Base-by-base conservation (phyloP, 2,329 filamentous ascomycete genomes). In the Diaporthe capsici region DNA sequence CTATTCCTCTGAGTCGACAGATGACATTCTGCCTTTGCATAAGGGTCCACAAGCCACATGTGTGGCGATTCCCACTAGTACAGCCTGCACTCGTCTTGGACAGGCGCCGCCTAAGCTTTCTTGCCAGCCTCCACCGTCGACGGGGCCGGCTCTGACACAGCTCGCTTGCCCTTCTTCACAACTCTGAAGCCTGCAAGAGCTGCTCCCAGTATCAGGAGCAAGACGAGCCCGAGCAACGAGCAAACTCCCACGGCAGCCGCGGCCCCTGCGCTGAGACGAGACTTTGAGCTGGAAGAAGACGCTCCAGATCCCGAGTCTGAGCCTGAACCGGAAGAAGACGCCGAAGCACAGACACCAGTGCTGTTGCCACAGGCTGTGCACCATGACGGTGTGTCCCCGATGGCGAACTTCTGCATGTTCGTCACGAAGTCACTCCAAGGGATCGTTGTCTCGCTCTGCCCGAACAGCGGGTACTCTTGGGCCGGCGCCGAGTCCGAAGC, bases 281-380 rank as follows among this genome's bases (percentile, higher is more conserved):
- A 34, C 39, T 61, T n/a, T 0, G 73, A 77, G 71, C 39, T 53
- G 68, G 47, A 74, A 17, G 44, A 37, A 1, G 61, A 51, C 0
- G 42, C 61, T 20, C 55, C 71, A 28, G 78, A 75, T 1, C 77
- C 74, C 3, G 80, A 77, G 8, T 72, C 79, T 25, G 80, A 80
- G 25, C 77, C 78, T 25, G 82, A 81, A 53, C 79, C 81, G n/a
- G 79, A 74, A 28, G 78, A 77, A 1, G 83, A 79, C 31, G 79
- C 73, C 31, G 78, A 76, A 9, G 91, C 91, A 81, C 95, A 97
- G 34, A 87, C 85, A 2, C 92, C 93, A 0, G 91, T 93, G 0
- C 88, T 89, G 84, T 94, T 95, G 7, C 94, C 94, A 83, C 95
- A 98, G 75, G 89, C 88, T 2, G 83, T 82, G 85, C 95, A 98